phyloP scores from a whole-genome alignment of 2,329 filamentous ascomycete species.

The Phaeosphaeriaceae sp. region DNA sequence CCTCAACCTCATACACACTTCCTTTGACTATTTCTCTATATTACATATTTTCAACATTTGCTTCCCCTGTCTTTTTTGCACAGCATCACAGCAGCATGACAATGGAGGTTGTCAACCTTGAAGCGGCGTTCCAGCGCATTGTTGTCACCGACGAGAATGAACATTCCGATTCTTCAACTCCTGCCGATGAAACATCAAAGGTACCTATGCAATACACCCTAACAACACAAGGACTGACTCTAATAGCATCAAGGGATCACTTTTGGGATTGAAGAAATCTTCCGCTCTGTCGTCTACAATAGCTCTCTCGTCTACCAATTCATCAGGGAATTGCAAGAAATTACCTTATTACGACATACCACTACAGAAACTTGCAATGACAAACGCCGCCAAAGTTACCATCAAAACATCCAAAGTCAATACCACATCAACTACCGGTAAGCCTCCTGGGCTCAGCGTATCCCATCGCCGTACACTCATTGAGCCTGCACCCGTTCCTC shows the following conservation, averaged over 20 bases:
- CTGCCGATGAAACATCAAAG: slow-evolving; percentile 74
- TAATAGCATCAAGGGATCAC: slow-evolving; percentile 50
- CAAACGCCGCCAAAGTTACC: slow-evolving; percentile 64
- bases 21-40: no score
- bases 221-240: slow-evolving; percentile 10
- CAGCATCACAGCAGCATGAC: slow-evolving; percentile 11
- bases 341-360: slow-evolving; percentile 69
- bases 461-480: slow-evolving; percentile 50
- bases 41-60: no score
- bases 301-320: slow-evolving; percentile 53
- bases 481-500: slow-evolving; percentile 57
- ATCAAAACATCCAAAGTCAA: slow-evolving; percentile 66
- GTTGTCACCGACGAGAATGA: slow-evolving; percentile 90
- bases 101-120: slow-evolving; percentile 79
- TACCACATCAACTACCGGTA: slow-evolving; percentile 63
- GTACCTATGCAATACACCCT: slow-evolving; percentile 57
- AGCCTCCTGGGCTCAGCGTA: slow-evolving; percentile 45
- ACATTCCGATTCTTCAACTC: slow-evolving; percentile 61
- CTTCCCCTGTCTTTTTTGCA: slow-evolving; percentile 2
- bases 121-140: slow-evolving; percentile 87
- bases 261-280: slow-evolving; percentile 46
- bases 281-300: slow-evolving; percentile 53
- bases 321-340: slow-evolving; percentile 69
- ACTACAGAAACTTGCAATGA: slow-evolving; percentile 84
- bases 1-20: no score